Conservation (phyloP, 2,329 filamentous ascomycete genomes). For the Arthrinium puccinioides region DNA sequence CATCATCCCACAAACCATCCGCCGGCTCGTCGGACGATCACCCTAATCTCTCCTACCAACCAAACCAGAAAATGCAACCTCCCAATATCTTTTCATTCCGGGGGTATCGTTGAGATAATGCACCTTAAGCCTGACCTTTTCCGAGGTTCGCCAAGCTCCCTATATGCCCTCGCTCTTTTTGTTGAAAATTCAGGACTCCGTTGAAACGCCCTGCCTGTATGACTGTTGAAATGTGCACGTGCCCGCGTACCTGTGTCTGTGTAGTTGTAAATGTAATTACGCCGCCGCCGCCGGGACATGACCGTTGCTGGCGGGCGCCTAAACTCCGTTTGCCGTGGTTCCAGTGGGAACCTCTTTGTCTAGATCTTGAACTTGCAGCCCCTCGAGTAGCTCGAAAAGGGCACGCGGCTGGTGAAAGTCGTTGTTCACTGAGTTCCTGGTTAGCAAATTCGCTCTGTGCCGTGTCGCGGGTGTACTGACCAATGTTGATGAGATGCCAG, state of each 20-base stretch:
- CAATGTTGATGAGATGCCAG: conserved; percentile 94
- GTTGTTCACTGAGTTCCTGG: conserved; percentile 63
- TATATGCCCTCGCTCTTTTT: conserved; percentile 21
- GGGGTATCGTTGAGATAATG: conserved; percentile 37
- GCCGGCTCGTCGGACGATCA: too few relatives aligned
- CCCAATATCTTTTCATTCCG: conserved; percentile 6
- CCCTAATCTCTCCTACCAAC: too few relatives aligned
- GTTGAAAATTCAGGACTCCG: conserved; percentile 25
- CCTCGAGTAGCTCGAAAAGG: conserved; percentile 82
- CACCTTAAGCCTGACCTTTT: conserved; percentile 20
- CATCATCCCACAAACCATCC: too few relatives aligned
- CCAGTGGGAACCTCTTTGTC: conserved; percentile 29
- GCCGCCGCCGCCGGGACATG: conserved; percentile 17
- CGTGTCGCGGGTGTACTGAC: conserved; percentile 40
- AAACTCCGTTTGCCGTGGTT: conserved; percentile 14
- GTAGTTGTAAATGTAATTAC: conserved; percentile 24
- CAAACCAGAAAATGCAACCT: too few relatives aligned
- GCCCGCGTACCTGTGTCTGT: too few relatives aligned
- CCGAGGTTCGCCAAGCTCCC: conserved; percentile 11
- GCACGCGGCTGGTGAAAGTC: conserved; percentile 82
- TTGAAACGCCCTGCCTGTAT: conserved; percentile 21
- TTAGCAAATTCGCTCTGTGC: background rate
- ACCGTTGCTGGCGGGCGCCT: conserved; percentile 12
- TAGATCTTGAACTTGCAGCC: conserved; percentile 60
- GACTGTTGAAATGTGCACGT: too few relatives aligned